Percentiles rank a stretch among this genome's conserved stretches.
Conservation (phyloP, 169 alveolate species). For the Cryptosporidium viatorum region DNA sequence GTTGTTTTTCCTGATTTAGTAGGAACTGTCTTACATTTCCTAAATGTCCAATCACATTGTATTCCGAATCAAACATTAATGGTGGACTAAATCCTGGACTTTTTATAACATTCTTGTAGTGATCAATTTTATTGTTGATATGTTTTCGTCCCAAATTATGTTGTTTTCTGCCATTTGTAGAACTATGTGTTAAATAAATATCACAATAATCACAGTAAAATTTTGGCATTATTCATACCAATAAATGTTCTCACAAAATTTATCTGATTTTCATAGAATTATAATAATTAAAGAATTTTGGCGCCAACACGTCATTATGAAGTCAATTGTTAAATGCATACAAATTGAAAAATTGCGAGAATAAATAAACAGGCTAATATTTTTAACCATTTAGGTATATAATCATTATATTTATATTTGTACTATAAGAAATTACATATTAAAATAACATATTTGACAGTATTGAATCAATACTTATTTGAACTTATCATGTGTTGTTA, state of each 20-base stretch:
- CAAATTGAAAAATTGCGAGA: too few relatives aligned
- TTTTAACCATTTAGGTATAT: too few relatives aligned
- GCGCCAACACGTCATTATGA: not conserved
- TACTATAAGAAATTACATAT: too few relatives aligned
- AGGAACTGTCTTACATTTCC: conserved; percentile 29
- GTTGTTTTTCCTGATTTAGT: not conserved
- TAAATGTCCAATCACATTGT: conserved; percentile 49
- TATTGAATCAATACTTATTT: not conserved
- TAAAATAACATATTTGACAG: not conserved
- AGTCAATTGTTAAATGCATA: not conserved
- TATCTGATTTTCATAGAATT: not conserved
- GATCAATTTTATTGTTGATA: conserved; percentile 96
- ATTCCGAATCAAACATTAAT: conserved; percentile 21
- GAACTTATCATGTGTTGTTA: not conserved
- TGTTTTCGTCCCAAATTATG: conserved; percentile 98
- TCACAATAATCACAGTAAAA: conserved; percentile 99
- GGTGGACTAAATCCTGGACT: conserved; percentile 49
- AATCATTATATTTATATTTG: too few relatives aligned
- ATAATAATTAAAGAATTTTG: not conserved
- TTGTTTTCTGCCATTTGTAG: conserved; percentile 98
- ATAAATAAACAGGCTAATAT: not conserved
- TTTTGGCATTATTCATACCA: conserved; percentile 94
- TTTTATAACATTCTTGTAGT: conserved; percentile 85
- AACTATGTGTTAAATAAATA: conserved; percentile 97
- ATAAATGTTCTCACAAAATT: too few relatives aligned